Evolutionary conservation across 768 basidiomycete genomes (phyloP).

Genomic region (Podaxis carcinomalis): DNA sequence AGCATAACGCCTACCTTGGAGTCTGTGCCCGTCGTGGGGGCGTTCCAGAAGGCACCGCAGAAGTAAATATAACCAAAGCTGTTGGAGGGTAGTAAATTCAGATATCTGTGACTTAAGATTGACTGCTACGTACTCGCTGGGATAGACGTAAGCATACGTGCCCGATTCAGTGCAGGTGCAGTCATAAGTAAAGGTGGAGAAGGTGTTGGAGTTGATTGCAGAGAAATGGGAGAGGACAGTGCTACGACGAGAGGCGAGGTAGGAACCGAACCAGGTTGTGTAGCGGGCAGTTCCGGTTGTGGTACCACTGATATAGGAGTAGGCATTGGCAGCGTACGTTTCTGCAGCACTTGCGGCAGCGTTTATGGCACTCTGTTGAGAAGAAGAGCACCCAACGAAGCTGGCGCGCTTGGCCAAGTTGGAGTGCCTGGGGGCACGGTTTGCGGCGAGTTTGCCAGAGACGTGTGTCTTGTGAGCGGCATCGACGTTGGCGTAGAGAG

Average conservation of each 20-base stretch:
- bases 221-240: conserved; percentile 35
- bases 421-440: conserved; percentile 10
- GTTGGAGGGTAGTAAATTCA: neutral
- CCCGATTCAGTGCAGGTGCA: conserved; percentile 32
- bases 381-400: conserved; percentile 35
- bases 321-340: conserved; percentile 32
- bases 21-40: conserved; percentile 42
- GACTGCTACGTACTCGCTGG: conserved; percentile 20
- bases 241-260: conserved; percentile 29
- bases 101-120: neutral
- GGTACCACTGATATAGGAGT: conserved; percentile 28
- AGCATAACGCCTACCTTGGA: conserved; percentile 26
- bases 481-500: conserved; percentile 28
- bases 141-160: conserved; percentile 34
- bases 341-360: conserved; percentile 35
- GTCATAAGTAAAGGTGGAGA: conserved; percentile 30
- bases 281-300: conserved; percentile 35
- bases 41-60: conserved; percentile 46
- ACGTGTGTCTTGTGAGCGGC: conserved; percentile 22
- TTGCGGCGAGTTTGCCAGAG: conserved; percentile 25
- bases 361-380: conserved; percentile 29
- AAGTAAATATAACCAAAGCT: conserved; percentile 38
- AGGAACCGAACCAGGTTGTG: conserved; percentile 48
- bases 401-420: conserved; percentile 24
- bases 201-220: conserved; percentile 28